phyloP scores from a whole-genome alignment of 441 rosid species.

The Erodium texanum region DNA sequence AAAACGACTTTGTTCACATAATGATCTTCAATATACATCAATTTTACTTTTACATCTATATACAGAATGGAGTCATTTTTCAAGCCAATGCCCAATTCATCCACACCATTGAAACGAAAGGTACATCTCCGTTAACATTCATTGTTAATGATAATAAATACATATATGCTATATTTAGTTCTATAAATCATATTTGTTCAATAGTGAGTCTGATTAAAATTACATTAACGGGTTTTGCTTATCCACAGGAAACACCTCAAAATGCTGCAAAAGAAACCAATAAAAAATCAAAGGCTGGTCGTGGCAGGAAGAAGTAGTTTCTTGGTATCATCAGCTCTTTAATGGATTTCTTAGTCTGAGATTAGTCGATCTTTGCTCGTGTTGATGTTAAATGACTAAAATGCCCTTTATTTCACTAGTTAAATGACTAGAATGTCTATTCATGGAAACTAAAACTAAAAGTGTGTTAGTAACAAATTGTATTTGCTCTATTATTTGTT shows the following conservation, averaged over 20 bases:
- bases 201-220: too few relatives aligned
- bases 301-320: conserved; percentile 54
- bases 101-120: conserved; percentile 68
- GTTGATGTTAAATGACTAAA: too few relatives aligned
- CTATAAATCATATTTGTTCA: too few relatives aligned
- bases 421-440: too few relatives aligned
- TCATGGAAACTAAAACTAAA: too few relatives aligned
- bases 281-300: conserved; percentile 53
- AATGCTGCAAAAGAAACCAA: conserved; percentile 36
- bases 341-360: not conserved
- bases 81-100: conserved; percentile 56
- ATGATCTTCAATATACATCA: conserved; percentile 10
- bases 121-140: conserved; percentile 30
- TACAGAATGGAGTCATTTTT: conserved; percentile 82
- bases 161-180: too few relatives aligned
- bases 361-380: too few relatives aligned
- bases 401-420: too few relatives aligned
- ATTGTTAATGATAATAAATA: not conserved
- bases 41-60: conserved; percentile 7
- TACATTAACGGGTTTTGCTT: not conserved
- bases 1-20: conserved; percentile 8
- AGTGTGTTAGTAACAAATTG: too few relatives aligned
- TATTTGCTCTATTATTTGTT: too few relatives aligned
- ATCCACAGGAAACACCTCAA: conserved; percentile 38
- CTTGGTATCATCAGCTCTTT: not conserved